Base-by-base conservation (phyloP, 2,329 filamentous ascomycete genomes). In the Aspergillus brunneoviolaceus region DNA sequence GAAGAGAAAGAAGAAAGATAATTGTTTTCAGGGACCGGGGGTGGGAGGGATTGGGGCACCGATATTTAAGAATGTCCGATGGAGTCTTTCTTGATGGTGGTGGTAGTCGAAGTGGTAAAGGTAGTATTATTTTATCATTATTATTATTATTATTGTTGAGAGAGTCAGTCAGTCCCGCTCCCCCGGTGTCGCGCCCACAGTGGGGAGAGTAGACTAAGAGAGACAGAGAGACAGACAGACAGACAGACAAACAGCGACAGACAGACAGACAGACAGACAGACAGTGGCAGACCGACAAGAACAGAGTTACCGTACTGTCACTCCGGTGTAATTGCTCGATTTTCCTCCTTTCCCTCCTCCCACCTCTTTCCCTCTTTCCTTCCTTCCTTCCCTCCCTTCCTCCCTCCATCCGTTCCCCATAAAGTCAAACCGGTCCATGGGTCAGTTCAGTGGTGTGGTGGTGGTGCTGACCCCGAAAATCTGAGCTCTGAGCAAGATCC, bases 121-220 rank as follows among this genome's bases (percentile, higher is more conserved):
- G 27, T 29, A 49, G 51, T 51, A 59, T 31, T 48, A 29, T 47
- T 29, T 9, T 29, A 9, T 29, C 9, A 29, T 29, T 10, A 45
- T 45, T 45, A 23, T 54, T 58, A 45, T 51, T 23, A 49, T 53
- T 49, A 60, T 59, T 67, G 64, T 67, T 66, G 65, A 66, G 65
- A 45, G 39, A 45, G 39, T 45, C 39, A 45, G 39, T 45, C 39
- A 45, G 64, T 61, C 59, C 62, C 61, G 61, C 58, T 65, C 58
- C 59, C 61, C 65, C 60, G 65, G 49, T 61, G 60, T 63, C 62
- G 39, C 39, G 39, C 39, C 39, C 39, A 45, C 65, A 62, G 33
- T 35, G 33, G 33, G 14, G 62, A 55, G 63, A 49, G 53, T 42
- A 55, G 53, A 29, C 27, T 29, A 29, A 29, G 27, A 42, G 25